Evolutionary conservation across 768 basidiomycete genomes (phyloP).

Genomic region (Psilocybe sp.): DNA sequence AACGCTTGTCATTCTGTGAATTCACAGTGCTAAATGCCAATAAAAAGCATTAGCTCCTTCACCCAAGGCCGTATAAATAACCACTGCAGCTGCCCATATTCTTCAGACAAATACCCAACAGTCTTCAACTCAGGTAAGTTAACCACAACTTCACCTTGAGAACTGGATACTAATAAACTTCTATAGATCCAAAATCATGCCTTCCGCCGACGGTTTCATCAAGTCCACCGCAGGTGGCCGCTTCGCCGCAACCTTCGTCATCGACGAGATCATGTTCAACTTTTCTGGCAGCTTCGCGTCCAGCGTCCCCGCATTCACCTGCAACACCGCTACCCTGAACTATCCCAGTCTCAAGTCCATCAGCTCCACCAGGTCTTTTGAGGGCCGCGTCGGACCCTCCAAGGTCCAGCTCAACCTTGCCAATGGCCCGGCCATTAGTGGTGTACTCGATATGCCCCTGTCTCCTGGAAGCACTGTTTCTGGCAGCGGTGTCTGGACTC

Average conservation of each 20-base stretch:
- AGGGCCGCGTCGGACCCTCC: not conserved
- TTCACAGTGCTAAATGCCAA: too few relatives aligned
- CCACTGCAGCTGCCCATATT: too few relatives aligned
- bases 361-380: not conserved
- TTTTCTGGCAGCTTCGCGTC: not conserved
- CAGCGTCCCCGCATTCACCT: constrained; percentile 1
- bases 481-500: constrained; percentile 2
- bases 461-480: constrained; percentile 1
- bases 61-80: too few relatives aligned
- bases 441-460: constrained; percentile 3
- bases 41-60: too few relatives aligned
- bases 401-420: not conserved
- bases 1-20: too few relatives aligned
- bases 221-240: constrained; percentile 1
- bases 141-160: too few relatives aligned
- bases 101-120: too few relatives aligned
- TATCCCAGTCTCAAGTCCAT: not conserved
- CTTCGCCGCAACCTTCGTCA: constrained; percentile 1
- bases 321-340: constrained; percentile 2
- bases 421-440: not conserved
- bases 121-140: too few relatives aligned
- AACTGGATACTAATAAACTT: too few relatives aligned
- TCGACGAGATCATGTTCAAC: constrained; percentile 2
- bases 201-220: constrained; percentile 1
- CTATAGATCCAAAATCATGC: too few relatives aligned